Evolutionary conservation across 495 filamentous ascomycete genomes (phyloP).

Genomic region (Xylaria acuta): DNA sequence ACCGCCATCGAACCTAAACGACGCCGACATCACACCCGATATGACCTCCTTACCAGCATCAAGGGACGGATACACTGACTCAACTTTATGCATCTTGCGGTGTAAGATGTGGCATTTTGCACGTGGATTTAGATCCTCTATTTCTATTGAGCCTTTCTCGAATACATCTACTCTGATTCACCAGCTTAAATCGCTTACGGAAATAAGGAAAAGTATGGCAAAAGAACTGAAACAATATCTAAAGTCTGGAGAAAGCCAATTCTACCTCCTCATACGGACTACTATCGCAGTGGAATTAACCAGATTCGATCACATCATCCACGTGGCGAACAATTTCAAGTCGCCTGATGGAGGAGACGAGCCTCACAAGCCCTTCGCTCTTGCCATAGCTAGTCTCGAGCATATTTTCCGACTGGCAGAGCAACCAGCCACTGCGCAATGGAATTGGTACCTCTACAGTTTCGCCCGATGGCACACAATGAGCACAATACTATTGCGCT

Average conservation of each 20-base stretch:
- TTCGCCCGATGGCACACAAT: not conserved
- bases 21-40: conserved; percentile 14
- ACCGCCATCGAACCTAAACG: conserved; percentile 18
- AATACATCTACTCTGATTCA: not conserved
- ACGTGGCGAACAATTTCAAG: conserved; percentile 18
- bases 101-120: conserved; percentile 20
- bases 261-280: conserved; percentile 6
- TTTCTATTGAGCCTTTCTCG: not conserved
- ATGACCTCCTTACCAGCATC: conserved; percentile 10
- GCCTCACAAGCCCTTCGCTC: not conserved
- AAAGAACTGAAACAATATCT: not conserved
- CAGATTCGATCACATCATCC: conserved; percentile 8
- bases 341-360: not conserved
- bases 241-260: not conserved
- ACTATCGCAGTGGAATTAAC: not conserved
- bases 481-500: conserved; percentile 12
- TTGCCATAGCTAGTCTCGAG: conserved; percentile 14
- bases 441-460: conserved; percentile 8
- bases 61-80: conserved; percentile 18
- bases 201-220: conserved; percentile 12
- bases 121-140: conserved; percentile 2
- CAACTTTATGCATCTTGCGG: conserved; percentile 17
- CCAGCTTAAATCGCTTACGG: not conserved
- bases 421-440: not conserved
- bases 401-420: conserved; percentile 14